Evolutionary conservation across 2,329 filamentous ascomycete genomes (phyloP), one percentile per base, ranked within the genome.

Genomic region (Taxawa tesnikishii): DNA sequence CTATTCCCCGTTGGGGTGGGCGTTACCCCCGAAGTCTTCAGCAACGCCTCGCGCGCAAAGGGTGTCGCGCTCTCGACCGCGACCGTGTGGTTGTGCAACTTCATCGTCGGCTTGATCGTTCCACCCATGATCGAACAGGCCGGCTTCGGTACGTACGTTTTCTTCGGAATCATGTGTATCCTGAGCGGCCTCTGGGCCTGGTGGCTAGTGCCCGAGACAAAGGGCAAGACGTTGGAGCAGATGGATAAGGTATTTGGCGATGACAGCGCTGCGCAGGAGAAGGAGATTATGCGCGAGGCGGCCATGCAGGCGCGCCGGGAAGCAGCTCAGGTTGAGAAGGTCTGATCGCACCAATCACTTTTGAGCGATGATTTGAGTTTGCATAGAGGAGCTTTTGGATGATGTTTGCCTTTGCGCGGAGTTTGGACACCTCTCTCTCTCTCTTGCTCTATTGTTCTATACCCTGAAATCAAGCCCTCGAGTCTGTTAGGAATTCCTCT

Each of bases 1-100:
- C 0, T 59, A 54, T 17, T 48, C 46, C 1, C 55, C 54, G 2
- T 40, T 59, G 2, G 49, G 44, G 0, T 61, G 55, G 56, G 46
- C 49, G 2, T 40, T 61, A 0, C 54, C 55, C 0, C 51, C 37
- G 10, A 34, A 39, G 26, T 18, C 33, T 24, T 33, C 26, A 16
- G 29, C 21, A 23, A 31, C 18, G 13, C 34, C 5, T 11, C 12
- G n/a, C 34, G 37, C 6, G 21, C 37, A 3, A 33, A 39, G 26
- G 37, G 34, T n/a, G n/a, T n/a, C n/a, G n/a, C n/a, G n/a, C n/a
- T n/a, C n/a, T n/a, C n/a, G n/a, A 24, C 21, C 21, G 8, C n/a
- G 80, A 18, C n/a, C 13, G 16, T 15, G 6, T 3, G 6, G 12
- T 13, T 35, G 2, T 29, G 29, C 27, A 32, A 37, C 26, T 44